Base-by-base conservation (phyloP, 176 grass and related monocot genomes). In the Musa beccarii region DNA sequence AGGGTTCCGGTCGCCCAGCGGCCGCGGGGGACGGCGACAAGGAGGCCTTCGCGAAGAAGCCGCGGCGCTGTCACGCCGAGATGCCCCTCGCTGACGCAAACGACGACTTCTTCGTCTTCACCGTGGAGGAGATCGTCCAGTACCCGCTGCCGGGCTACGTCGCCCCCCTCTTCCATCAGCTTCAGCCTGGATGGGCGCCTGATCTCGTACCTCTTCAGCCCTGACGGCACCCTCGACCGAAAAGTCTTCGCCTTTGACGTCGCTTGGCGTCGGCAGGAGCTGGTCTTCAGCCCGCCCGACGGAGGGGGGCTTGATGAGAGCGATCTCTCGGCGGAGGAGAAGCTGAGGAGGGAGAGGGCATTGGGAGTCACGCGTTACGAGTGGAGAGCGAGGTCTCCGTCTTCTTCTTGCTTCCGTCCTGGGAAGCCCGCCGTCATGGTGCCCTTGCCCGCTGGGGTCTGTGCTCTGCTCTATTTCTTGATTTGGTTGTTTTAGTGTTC, bases 181-280 rank as follows among this genome's bases (percentile, higher is more conserved):
- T 99, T 99, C 83, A 91, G 90, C 72, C 95, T 90, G 69, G 95
- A 99, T 63, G 88, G 93, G 57, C 81, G 90, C 56, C 81, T 84
- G 62, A 79, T 94, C 43, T 80, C 88, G 24, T 94, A 84, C 76
- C 72, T 92, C 13, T 85, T 89, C 82, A 99, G 91, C 72, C 88
- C 95, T 25, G 95, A 99, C 54, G 81, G 84, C 54, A 87, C 91
- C 53, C 88, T 99, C 70, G 78, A 94, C 83, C 88, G 91, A 1
- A 88, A 94, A 52, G 95, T 94, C 23, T 99, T 82, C 77, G 79
- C 84, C 69, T 94, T 89, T 57, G 91, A 99, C 71, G 69, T 71
- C 3, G 81, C 66, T 2, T 80, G 82, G 34, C 79, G 76, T 8
- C 57, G 88, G 25, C 88, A 92, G 73, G 90, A 99, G 68, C 73